phyloP scores from a whole-genome alignment of 2,329 filamentous ascomycete genomes.

The Trematosphaeria pertusa region DNA sequence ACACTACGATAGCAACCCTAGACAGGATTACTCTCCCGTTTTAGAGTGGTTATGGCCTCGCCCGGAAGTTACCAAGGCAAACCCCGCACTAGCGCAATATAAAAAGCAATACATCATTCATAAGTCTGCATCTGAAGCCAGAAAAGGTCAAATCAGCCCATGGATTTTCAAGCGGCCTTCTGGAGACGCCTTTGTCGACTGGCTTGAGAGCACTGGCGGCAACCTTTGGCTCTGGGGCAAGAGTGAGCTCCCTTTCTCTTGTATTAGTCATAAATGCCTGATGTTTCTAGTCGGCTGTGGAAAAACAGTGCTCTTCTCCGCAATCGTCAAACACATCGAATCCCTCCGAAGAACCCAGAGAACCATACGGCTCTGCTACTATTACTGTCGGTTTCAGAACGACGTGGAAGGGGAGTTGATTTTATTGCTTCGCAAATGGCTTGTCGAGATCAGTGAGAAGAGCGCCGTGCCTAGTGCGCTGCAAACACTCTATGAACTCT shows the following conservation, averaged over 20 bases:
- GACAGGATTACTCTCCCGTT: neutral
- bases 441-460: neutral
- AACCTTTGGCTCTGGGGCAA: neutral
- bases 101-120: neutral
- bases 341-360: neutral
- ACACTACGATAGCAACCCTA: neutral
- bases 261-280: neutral
- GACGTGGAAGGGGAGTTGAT: neutral
- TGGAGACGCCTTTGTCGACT: neutral
- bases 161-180: neutral
- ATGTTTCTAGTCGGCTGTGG: neutral
- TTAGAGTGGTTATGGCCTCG: conserved; percentile 2
- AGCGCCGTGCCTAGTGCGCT: neutral
- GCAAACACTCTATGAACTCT: neutral
- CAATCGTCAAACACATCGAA: neutral
- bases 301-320: neutral
- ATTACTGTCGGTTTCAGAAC: neutral
- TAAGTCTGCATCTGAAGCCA: neutral
- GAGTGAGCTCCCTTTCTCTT: neutral
- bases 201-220: neutral
- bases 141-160: neutral
- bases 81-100: neutral
- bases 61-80: neutral
- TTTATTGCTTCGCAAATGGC: neutral
- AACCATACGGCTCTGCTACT: neutral